Conservation (phyloP, 2,329 filamentous ascomycete genomes). For the Trichocomaceae sp. region DNA sequence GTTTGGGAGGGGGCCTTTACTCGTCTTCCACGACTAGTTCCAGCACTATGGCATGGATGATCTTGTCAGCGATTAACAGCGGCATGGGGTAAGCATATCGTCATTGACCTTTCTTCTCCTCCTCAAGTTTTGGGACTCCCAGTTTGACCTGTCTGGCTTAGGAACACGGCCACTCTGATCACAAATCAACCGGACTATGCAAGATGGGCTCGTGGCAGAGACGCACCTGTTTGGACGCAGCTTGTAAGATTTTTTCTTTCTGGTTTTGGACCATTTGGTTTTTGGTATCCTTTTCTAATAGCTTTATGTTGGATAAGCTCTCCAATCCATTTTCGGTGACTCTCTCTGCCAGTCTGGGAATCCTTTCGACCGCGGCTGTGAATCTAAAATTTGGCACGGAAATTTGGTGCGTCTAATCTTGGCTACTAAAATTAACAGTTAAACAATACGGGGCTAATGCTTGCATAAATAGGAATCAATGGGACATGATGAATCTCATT, state of each 20-base stretch:
- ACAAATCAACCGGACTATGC: slow-evolving; percentile 43
- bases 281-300: background rate
- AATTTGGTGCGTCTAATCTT: slow-evolving; percentile 17
- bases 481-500: slow-evolving; percentile 28
- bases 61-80: slow-evolving; percentile 36
- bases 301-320: slow-evolving; percentile 20
- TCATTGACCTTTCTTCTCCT: background rate
- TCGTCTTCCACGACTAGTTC: slow-evolving; percentile 12
- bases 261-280: background rate
- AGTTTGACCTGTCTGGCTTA: background rate
- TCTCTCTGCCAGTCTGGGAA: slow-evolving; percentile 39
- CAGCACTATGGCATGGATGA: slow-evolving; percentile 26
- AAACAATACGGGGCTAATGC: background rate
- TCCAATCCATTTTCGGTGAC: slow-evolving; percentile 39
- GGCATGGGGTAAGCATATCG: slow-evolving; percentile 24
- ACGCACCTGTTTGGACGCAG: slow-evolving; percentile 39
- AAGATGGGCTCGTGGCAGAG: slow-evolving; percentile 27
- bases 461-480: slow-evolving; percentile 20
- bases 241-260: background rate
- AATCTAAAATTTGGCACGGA: slow-evolving; percentile 37
- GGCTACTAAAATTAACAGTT: no score
- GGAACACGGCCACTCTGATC: slow-evolving; percentile 33
- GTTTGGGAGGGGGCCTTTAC: slow-evolving; percentile 23
- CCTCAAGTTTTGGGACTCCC: background rate
- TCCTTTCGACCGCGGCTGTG: slow-evolving; percentile 39